A percentile compares a stretch with the other conserved stretches of the same genome.
phyloP scores from a whole-genome alignment of 164 flowering plant species.

The Tinospora cordifolia region DNA sequence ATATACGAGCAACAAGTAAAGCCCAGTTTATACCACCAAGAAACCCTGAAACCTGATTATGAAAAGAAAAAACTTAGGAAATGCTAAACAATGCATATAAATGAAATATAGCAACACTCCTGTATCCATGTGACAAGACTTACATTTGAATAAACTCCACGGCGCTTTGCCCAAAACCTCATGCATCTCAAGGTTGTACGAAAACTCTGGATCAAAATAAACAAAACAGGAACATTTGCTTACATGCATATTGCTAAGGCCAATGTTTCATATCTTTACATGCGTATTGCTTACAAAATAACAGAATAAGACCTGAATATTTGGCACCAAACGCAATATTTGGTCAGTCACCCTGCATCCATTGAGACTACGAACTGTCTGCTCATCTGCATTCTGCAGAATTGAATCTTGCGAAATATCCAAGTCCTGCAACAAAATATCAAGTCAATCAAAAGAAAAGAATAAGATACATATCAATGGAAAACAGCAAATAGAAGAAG shows the following conservation, averaged over 20 bases:
- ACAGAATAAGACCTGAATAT: constrained; percentile 53
- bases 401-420: constrained; percentile 83
- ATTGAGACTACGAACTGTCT: constrained; percentile 90
- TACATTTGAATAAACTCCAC: constrained; percentile 95
- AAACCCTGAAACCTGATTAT: constrained; percentile 45
- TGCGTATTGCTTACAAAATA: neutral
- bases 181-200: constrained; percentile 83
- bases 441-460: neutral
- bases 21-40: constrained; percentile 66
- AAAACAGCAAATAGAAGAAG: neutral
- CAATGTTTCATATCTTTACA: neutral
- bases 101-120: neutral
- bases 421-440: constrained; percentile 45
- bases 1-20: constrained; percentile 52
- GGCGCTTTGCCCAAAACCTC: constrained; percentile 90
- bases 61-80: neutral
- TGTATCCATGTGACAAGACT: constrained; percentile 12
- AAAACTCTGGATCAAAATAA: constrained; percentile 45
- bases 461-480: neutral
- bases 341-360: constrained; percentile 93
- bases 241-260: neutral
- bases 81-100: constrained; percentile 3
- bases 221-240: constrained; percentile 4
- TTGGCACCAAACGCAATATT: constrained; percentile 77
- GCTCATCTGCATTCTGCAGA: constrained; percentile 72